These are phyloP conservation scores for Neolentinus lepideus DNA, from an alignment of 1,284 basidiomycete species.

Conservation along the genomic window DNA sequence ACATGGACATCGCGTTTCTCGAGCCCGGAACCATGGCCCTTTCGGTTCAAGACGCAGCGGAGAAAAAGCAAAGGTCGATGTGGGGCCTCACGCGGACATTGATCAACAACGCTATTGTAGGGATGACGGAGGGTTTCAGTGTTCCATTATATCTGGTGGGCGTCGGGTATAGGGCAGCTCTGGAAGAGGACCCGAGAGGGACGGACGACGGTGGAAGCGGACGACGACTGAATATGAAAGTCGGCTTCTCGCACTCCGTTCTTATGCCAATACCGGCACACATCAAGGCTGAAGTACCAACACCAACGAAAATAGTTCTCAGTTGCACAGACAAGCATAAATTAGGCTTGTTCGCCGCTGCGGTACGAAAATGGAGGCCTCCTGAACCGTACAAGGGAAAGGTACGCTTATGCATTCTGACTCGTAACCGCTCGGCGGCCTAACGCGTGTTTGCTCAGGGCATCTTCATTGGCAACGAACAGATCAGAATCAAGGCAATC, in stretches of 20 bases:
- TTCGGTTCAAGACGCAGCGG: constrained; percentile 62
- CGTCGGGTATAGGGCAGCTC: constrained; percentile 86
- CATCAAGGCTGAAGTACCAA: constrained; percentile 71
- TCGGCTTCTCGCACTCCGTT: constrained; percentile 89
- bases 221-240: constrained; percentile 76
- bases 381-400: constrained; percentile 99
- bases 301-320: constrained; percentile 62
- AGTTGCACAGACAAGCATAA: constrained; percentile 71
- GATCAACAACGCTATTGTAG: constrained; percentile 83
- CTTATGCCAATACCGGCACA: constrained; percentile 75
- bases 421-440: neutral
- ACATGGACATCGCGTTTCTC: constrained; percentile 55
- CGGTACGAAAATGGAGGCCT: constrained; percentile 77
- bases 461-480: constrained; percentile 87
- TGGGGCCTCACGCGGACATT: constrained; percentile 94
- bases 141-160: constrained; percentile 87
- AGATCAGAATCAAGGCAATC: constrained; percentile 82
- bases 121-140: constrained; percentile 85
- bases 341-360: constrained; percentile 84
- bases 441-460: constrained; percentile 43
- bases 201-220: constrained; percentile 49
- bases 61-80: constrained; percentile 78
- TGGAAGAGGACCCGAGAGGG: constrained; percentile 82
- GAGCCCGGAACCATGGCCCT: constrained; percentile 46
- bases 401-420: constrained; percentile 39